These are phyloP conservation scores for Sphagnum tenellum DNA, from an alignment of 225 moss, liverwort and hornwort species.

Conservation along the genomic window DNA sequence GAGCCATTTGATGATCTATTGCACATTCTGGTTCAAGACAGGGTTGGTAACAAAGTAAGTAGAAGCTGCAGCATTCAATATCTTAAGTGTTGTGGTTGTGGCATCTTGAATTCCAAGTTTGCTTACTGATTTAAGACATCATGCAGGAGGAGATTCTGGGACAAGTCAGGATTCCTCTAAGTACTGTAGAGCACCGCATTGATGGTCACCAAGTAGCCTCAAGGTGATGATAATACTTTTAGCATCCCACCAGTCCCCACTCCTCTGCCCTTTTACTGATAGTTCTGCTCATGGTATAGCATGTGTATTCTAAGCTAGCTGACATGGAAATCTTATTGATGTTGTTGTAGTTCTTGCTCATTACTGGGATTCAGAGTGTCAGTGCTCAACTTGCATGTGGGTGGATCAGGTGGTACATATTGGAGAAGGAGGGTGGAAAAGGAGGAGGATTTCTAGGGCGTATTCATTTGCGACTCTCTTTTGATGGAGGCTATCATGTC, in stretches of 20 bases:
- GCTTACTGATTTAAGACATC: no score
- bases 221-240: conserved; percentile 22
- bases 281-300: neutral
- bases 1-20: conserved; percentile 91
- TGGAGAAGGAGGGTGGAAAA: conserved; percentile 55
- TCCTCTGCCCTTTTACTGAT: no score
- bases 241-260: no score
- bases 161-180: conserved; percentile 55
- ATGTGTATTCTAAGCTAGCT: no score
- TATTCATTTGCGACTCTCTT: conserved; percentile 64
- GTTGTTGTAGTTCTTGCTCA: no score
- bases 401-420: conserved; percentile 47
- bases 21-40: conserved; percentile 53
- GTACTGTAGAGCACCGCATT: conserved; percentile 55
- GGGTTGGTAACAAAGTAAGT: conserved; percentile 26
- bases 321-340: no score
- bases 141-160: conserved; percentile 76
- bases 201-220: conserved; percentile 80
- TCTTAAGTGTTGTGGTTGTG: no score
- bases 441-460: conserved; percentile 63
- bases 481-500: conserved; percentile 96
- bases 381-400: no score
- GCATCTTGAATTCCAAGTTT: no score
- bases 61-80: no score
- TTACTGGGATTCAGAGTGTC: neutral